Percentiles rank a stretch among this genome's conserved stretches.
phyloP scores from a whole-genome alignment of 805 yeast species.

The Saturnispora sekii region DNA sequence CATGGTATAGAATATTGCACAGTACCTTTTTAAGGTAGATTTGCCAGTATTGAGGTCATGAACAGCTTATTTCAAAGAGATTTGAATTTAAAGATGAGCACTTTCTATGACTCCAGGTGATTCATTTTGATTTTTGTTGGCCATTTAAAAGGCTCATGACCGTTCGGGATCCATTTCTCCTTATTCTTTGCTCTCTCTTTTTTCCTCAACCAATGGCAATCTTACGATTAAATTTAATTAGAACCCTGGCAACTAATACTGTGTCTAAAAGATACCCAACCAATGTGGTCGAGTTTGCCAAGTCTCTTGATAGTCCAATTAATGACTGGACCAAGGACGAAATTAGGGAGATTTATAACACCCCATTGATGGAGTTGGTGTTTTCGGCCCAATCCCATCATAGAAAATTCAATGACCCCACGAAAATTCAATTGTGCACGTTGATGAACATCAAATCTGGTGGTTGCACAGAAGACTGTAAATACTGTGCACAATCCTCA shows the following conservation, averaged over 20 bases:
- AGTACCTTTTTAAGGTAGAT: too few relatives aligned
- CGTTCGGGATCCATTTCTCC: neutral
- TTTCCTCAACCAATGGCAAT: neutral
- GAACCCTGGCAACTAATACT: constrained; percentile 5
- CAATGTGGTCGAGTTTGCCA: constrained; percentile 2
- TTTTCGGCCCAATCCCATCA: constrained; percentile 57
- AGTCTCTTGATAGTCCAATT: constrained; percentile 16
- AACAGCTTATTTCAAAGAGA: too few relatives aligned
- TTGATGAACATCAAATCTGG: constrained; percentile 68
- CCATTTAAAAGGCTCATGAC: constrained; percentile 4
- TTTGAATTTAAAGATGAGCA: neutral
- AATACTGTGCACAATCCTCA: constrained; percentile 70
- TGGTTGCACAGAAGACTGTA: constrained; percentile 77
- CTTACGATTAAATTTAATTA: neutral
- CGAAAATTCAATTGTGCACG: constrained; percentile 67
- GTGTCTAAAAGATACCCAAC: constrained; percentile 1
- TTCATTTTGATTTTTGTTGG: constrained; percentile 3
- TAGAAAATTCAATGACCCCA: constrained; percentile 55
- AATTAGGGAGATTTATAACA: constrained; percentile 48
- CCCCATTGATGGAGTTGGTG: constrained; percentile 56
- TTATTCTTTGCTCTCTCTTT: neutral
- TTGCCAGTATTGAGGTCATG: too few relatives aligned
- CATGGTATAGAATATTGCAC: too few relatives aligned
- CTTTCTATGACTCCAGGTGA: constrained; percentile 8
- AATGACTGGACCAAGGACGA: constrained; percentile 53